Evolutionary conservation across 2,329 filamentous ascomycete genomes (phyloP), one percentile per base, ranked within the genome.

Genomic region (Colletotrichum tanaceti): DNA sequence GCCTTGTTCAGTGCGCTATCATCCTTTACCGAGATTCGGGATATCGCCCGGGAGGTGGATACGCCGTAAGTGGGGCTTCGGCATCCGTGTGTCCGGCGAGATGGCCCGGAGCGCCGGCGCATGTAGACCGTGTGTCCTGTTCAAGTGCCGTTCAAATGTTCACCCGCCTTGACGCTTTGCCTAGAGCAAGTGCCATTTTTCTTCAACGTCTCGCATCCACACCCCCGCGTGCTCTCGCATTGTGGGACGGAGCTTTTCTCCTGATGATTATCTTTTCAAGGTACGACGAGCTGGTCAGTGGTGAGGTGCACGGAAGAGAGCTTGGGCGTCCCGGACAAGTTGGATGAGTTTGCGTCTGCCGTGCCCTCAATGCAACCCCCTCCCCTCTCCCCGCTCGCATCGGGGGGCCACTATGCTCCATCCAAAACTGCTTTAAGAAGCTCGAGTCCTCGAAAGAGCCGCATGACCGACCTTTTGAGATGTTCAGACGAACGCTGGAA

Each of bases 401-500:
- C 54, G 61, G 54, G 50, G 41, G n/a, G n/a, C n/a, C n/a, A n/a
- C n/a, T n/a, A n/a, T 50, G 61, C 49, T 35, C 54, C 35, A 50
- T 55, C 22, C n/a, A 57, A 57, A 52, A 18, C 38, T 65, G n/a
- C 54, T 57, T 44, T n/a, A 24, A 35, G 28, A 28, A 65, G 61
- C 54, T 54, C 54, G 54, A 65, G 61, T 28, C 47, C 41, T 39
- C 14, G 11, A 24, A 20, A 14, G n/a, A 28, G 44, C 22, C 61
- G 61, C 55, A 65, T 65, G 61, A 60, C 44, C 49, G 16, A 3
- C 14, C 28, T 6, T 28, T 9, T 44, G 14, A 16, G n/a, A 22
- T n/a, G 28, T 65, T 68, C 49, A 35, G 65, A 68, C 50, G 61
- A 68, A 66, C 58, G 41, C 49, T 38, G 22, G 22, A 3, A 9